These are phyloP conservation scores for Zymoseptoria pseudotritici DNA, from an alignment of 2,329 filamentous ascomycete species.

Conservation along the genomic window DNA sequence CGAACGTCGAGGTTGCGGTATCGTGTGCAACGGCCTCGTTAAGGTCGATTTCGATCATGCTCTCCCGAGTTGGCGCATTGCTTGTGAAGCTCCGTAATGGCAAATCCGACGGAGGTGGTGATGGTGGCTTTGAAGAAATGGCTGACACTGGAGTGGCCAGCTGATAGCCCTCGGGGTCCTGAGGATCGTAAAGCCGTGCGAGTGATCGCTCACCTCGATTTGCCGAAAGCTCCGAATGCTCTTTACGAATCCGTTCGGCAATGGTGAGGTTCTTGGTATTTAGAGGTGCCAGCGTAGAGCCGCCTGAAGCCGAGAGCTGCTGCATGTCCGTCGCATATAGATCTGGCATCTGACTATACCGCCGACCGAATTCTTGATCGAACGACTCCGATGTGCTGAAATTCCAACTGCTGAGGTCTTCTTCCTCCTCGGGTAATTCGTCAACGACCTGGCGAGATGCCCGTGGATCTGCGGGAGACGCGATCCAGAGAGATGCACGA, in stretches of 20 bases:
- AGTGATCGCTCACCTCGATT: slow-evolving; percentile 50
- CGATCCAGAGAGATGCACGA: slow-evolving; percentile 57
- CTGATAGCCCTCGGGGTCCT: slow-evolving; percentile 48
- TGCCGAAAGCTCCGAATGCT: slow-evolving; percentile 51
- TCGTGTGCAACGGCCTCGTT: slow-evolving; percentile 46
- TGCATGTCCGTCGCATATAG: slow-evolving; percentile 15
- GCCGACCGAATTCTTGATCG: slow-evolving; percentile 36
- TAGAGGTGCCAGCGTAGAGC: slow-evolving; percentile 14
- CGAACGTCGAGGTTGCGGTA: slow-evolving; percentile 40
- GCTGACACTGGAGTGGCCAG: slow-evolving; percentile 39
- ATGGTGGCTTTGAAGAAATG: slow-evolving; percentile 16
- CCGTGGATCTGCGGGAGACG: slow-evolving; percentile 36
- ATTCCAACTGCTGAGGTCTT: slow-evolving; percentile 49
- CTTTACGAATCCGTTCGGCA: slow-evolving; percentile 35
- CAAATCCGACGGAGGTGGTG: slow-evolving; percentile 41
- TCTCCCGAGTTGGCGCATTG: slow-evolving; percentile 40
- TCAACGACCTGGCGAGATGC: not conserved
- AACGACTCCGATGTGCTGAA: slow-evolving; percentile 59
- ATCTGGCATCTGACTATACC: slow-evolving; percentile 29
- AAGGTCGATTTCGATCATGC: slow-evolving; percentile 51
- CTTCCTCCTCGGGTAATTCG: slow-evolving; percentile 33
- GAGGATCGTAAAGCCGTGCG: slow-evolving; percentile 50
- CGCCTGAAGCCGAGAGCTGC: slow-evolving; percentile 4
- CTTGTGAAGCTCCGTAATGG: slow-evolving; percentile 40
- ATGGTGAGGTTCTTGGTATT: slow-evolving; percentile 15